A percentile compares a stretch with the other conserved stretches of the same genome.
Conservation (phyloP, 164 flowering plant species). For the Vitis labrusca region DNA sequence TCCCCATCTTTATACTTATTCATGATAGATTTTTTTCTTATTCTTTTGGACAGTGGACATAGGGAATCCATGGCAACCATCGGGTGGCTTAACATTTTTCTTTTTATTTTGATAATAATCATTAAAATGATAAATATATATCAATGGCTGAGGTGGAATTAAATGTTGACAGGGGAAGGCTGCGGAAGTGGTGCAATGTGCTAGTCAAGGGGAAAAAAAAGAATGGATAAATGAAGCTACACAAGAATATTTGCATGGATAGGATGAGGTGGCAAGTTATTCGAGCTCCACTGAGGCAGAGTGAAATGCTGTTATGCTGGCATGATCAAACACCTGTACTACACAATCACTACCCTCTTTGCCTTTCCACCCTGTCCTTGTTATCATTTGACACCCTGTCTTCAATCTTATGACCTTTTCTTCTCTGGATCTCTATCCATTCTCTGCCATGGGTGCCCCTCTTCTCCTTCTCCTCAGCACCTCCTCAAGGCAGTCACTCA, state of each 20-base stretch:
- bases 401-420: not conserved
- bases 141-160: too few species aligned
- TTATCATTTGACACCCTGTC: not conserved
- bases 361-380: too few species aligned
- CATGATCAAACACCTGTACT: not conserved
- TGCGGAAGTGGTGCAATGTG: too few species aligned
- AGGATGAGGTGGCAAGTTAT: not conserved
- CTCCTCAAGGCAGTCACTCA: slow-evolving; percentile 1
- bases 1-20: too few species aligned
- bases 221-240: not conserved
- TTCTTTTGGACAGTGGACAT: too few species aligned
- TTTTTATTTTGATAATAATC: too few species aligned
- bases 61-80: too few species aligned
- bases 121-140: too few species aligned
- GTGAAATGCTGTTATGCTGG: not conserved
- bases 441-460: slow-evolving; percentile 1
- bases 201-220: not conserved
- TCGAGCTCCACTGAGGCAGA: slow-evolving; percentile 3
- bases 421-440: too few species aligned
- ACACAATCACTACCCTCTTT: not conserved
- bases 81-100: too few species aligned
- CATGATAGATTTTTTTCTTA: too few species aligned
- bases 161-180: too few species aligned
- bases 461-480: not conserved
- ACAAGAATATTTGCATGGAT: not conserved